Evolutionary conservation across 176 grass and related monocot genomes (phyloP), one percentile per base, ranked within the genome.

Genomic region (Ensete glaucum): DNA sequence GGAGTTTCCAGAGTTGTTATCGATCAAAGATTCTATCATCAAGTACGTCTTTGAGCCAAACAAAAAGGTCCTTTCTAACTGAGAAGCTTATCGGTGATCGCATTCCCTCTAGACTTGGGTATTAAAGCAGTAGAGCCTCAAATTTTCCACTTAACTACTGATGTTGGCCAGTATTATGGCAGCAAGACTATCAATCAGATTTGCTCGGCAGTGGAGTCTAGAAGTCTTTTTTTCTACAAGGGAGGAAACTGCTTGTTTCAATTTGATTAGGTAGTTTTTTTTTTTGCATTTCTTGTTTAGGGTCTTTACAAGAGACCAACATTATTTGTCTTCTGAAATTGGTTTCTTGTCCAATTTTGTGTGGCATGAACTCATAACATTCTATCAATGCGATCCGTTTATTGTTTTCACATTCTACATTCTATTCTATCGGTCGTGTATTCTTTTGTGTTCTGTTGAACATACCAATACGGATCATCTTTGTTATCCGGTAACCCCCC

Each of bases 41-140:
- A 77, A 77, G 75, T 77, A 64, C 53, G 59, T 77, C 43, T 77
- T 77, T 65, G 75, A 77, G 60, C 75, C 75, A 23, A 77, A 77
- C 75, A 77, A 77, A 56, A 76, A 62, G 75, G 15, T 64, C 52
- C 11, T 23, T 26, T 6, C 75, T 64, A 50, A 57, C 17, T 62
- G 55, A 75, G 16, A 75, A 43, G 50, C n/a, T 50, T 53, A 23
- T 11, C 53, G 10, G 11, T 15, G 15, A 9, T 52, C 19, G 17
- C 20, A 8, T 6, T 54, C 9, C 16, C 8, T 69, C 23, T 68
- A 68, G 66, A 68, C 8, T 68, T 68, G 11, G 16, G 20, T 64
- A 11, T 17, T 64, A 43, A 64, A 22, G 23, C 9, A 49, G 10
- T 69, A 69, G 67, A 49, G 19, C 27, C 5, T 50, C 49, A 69